Base-by-base conservation (phyloP, 352 stramenopile species). In the Phytophthora capsici region DNA sequence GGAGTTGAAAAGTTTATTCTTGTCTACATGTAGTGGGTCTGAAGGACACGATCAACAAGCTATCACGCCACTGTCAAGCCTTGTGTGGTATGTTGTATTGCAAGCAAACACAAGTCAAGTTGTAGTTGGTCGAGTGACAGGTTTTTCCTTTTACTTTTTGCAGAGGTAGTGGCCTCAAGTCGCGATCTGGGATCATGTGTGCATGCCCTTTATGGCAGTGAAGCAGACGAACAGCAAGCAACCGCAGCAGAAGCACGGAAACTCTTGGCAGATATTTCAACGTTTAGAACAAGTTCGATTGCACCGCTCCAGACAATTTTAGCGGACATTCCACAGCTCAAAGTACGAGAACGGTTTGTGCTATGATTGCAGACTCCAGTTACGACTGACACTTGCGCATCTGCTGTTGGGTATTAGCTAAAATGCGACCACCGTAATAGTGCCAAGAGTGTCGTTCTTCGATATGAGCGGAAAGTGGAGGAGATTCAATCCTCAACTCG, bases 351-450 rank as follows among this genome's bases (percentile, higher is more conserved):
- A 10, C 7, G 19, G 37, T 17, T 22, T 56, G 40, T 41, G 16
- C 25, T 40, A 66, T 19, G 5, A 4, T n/a, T 0, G 53, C 46
- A 10, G 12, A 16, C 63, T 34, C 51, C 34, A 16, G 28, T 22
- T 46, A 48, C 30, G 40, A 72, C 44, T 40, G 9, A 51, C 16
- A 22, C 9, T 63, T 30, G n/a, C 10, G 53, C 36, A 16, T 41
- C n/a, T n/a, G n/a, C n/a, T 23, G 14, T 62, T 53, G 6, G 6
- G 16, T 57, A 32, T 32, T 14, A 90, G 71, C 54, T 91, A 4
- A 75, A 77, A 34, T 89, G 82, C n/a, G 81, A 91, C 28, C 80
- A 92, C 57, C 83, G 81, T 28, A 84, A 87, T 22, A 80, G 85
- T 53, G 81, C 80, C 5, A 57, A 86, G 46, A 72, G 61, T n/a